Percentiles rank a stretch among this genome's conserved stretches.
Evolutionary conservation across 495 filamentous ascomycete genomes (phyloP).

Genomic region (Penicillium desertorum): DNA sequence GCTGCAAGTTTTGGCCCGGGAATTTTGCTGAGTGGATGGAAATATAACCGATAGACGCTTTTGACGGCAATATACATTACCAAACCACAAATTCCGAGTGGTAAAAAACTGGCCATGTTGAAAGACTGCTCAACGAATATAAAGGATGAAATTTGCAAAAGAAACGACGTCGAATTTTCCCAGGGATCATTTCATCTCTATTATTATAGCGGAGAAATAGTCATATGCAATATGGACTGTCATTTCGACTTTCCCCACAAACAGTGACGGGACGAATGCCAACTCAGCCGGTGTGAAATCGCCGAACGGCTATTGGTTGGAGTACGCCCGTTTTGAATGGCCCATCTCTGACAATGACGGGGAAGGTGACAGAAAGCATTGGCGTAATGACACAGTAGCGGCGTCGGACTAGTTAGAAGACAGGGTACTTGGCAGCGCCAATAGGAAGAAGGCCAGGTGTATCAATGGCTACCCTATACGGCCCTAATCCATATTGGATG

Average conservation of each 20-base stretch:
- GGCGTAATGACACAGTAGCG: not conserved
- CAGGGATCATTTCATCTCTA: too few species aligned
- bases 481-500: not conserved
- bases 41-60: constrained; percentile 48
- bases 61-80: constrained; percentile 11
- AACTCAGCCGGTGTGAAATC: too few species aligned
- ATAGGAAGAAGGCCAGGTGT: not conserved
- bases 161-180: too few species aligned
- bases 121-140: not conserved
- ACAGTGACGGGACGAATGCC: too few species aligned
- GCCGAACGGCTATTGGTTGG: too few species aligned
- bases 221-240: too few species aligned
- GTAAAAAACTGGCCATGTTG: constrained; percentile 7
- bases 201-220: too few species aligned
- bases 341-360: not conserved
- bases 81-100: constrained; percentile 18
- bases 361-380: not conserved
- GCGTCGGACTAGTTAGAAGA: not conserved
- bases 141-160: not conserved
- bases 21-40: constrained; percentile 50
- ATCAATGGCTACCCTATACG: not conserved
- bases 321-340: not conserved
- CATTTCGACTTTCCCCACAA: too few species aligned
- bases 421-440: not conserved
- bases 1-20: constrained; percentile 51